phyloP scores from a whole-genome alignment of 371 early-diverging fungal genomes.

The Aphelidium insulamus region DNA sequence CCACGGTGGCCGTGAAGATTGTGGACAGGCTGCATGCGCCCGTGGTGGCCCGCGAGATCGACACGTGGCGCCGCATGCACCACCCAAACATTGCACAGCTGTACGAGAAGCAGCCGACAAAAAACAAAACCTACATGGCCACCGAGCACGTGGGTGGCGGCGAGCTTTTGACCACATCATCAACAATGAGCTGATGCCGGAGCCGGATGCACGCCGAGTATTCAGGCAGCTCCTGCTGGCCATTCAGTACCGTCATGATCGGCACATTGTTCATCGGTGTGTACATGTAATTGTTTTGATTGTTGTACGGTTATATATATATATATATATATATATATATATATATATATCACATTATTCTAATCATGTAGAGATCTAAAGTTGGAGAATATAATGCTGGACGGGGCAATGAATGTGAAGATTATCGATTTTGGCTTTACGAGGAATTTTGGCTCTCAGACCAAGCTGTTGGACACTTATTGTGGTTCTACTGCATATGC shows the following conservation, averaged over 20 bases:
- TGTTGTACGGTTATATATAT: neutral
- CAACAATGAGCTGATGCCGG: conserved; percentile 12
- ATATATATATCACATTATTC: neutral
- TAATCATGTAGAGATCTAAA: conserved; percentile 40
- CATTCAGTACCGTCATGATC: conserved; percentile 60
- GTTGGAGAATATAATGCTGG: conserved; percentile 61
- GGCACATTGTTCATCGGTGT: conserved; percentile 6
- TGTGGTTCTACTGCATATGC: conserved; percentile 68
- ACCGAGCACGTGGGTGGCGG: too few species aligned
- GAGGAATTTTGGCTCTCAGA: conserved; percentile 25
- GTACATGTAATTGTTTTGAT: neutral
- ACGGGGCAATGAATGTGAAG: conserved; percentile 44
- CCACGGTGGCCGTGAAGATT: conserved; percentile 61
- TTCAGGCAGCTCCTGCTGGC: conserved; percentile 76
- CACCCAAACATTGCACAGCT: conserved; percentile 68
- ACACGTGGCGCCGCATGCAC: conserved; percentile 57
- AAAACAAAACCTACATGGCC: conserved; percentile 52
- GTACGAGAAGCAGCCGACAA: conserved; percentile 62
- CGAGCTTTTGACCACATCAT: too few species aligned
- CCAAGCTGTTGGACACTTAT: conserved; percentile 50
- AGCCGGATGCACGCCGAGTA: conserved; percentile 20
- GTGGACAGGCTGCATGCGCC: conserved; percentile 60
- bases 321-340: neutral
- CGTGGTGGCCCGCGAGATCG: conserved; percentile 52
- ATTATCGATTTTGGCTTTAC: conserved; percentile 81